Conservation (phyloP, 1,284 basidiomycete genomes). For the Irpex rosettiformis region DNA sequence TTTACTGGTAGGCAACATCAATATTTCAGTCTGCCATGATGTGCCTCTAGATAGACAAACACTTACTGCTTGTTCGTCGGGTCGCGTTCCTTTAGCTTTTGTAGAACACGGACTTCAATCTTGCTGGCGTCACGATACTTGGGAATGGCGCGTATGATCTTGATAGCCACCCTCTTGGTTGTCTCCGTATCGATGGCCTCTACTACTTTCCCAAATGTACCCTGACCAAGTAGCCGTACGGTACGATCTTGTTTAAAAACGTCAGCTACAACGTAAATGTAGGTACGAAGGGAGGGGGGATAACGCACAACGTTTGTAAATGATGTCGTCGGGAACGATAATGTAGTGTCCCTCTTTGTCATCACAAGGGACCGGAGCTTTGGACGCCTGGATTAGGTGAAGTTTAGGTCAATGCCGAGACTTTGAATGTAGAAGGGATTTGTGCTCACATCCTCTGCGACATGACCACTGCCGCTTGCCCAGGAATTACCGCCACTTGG, state of each 20-base stretch:
- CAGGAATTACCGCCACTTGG: slow-evolving; percentile 53
- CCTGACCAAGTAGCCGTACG: slow-evolving; percentile 88
- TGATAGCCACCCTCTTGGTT: slow-evolving; percentile 88
- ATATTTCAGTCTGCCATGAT: not conserved
- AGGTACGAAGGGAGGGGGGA: slow-evolving; percentile 12
- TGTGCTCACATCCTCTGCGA: slow-evolving; percentile 58
- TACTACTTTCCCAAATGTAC: slow-evolving; percentile 99
- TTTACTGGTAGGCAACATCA: slow-evolving; percentile 59
- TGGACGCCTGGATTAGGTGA: slow-evolving; percentile 44
- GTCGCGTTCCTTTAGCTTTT: slow-evolving; percentile 89
- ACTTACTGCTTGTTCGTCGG: slow-evolving; percentile 86
- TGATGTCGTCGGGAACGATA: slow-evolving; percentile 85
- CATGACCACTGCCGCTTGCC: slow-evolving; percentile 57
- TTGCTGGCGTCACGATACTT: slow-evolving; percentile 99
- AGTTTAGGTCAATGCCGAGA: slow-evolving; percentile 25
- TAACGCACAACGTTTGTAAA: slow-evolving; percentile 73
- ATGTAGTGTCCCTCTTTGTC: slow-evolving; percentile 96
- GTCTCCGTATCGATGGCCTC: slow-evolving; percentile 85
- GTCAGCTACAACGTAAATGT: slow-evolving; percentile 20
- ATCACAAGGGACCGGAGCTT: slow-evolving; percentile 70
- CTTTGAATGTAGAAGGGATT: slow-evolving; percentile 14
- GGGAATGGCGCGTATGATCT: slow-evolving; percentile 95
- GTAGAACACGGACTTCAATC: slow-evolving; percentile 95
- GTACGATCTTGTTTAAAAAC: slow-evolving; percentile 71
- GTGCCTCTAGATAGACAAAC: slow-evolving; percentile 4